These are phyloP conservation scores for Neocucurbitaria cava DNA, from an alignment of 2,329 filamentous ascomycete genomes.

Conservation along the genomic window DNA sequence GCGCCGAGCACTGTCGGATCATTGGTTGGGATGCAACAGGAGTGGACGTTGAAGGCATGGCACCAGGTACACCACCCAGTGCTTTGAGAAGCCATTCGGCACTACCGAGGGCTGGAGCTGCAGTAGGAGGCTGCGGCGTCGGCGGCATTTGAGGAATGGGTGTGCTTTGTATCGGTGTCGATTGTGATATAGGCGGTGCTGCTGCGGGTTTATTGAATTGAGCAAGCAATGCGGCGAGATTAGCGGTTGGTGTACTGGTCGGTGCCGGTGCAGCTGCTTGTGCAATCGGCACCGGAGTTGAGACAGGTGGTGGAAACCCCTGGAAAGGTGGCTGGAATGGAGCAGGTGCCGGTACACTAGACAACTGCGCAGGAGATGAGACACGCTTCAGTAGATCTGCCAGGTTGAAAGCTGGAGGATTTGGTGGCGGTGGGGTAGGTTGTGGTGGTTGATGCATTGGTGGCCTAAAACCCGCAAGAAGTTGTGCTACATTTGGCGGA, in stretches of 20 bases:
- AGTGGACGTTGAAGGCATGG: slow-evolving; percentile 33
- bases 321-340: slow-evolving; percentile 40
- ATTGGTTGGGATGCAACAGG: slow-evolving; percentile 35
- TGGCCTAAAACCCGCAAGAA: slow-evolving; percentile 35
- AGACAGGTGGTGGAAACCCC: slow-evolving; percentile 26
- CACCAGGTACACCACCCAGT: slow-evolving; percentile 34
- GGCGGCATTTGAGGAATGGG: slow-evolving; percentile 26
- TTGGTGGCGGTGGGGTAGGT: slow-evolving; percentile 26
- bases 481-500: slow-evolving; percentile 38
- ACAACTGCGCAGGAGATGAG: slow-evolving; percentile 34
- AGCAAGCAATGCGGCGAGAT: slow-evolving; percentile 42
- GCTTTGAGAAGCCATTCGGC: slow-evolving; percentile 44
- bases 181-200: slow-evolving; percentile 19
- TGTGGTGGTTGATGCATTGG: slow-evolving; percentile 27
- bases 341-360: slow-evolving; percentile 29
- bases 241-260: slow-evolving; percentile 33
- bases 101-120: slow-evolving; percentile 25
- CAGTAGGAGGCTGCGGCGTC: slow-evolving; percentile 20
- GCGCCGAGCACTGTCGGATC: slow-evolving; percentile 36
- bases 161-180: slow-evolving; percentile 23
- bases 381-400: slow-evolving; percentile 40
- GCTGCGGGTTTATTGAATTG: slow-evolving; percentile 38
- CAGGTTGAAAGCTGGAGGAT: slow-evolving; percentile 32
- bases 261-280: slow-evolving; percentile 35
- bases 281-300: slow-evolving; percentile 29